These are phyloP conservation scores for Spathaspora sp. DNA, from an alignment of 805 yeast species.

Conservation along the genomic window DNA sequence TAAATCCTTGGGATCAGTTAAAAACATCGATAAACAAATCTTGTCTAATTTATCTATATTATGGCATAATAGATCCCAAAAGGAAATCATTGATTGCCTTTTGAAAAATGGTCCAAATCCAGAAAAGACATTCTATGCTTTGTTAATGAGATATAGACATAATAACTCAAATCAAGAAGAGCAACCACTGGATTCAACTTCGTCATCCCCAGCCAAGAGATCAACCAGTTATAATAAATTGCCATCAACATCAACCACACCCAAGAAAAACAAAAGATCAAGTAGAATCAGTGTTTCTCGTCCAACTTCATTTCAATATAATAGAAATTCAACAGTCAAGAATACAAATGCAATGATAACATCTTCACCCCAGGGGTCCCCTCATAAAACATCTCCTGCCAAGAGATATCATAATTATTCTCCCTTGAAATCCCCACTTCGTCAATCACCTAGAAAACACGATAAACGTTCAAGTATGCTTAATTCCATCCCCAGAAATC, in stretches of 20 bases:
- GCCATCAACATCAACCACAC: conserved; percentile 19
- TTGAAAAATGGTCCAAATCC: conserved; percentile 39
- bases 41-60: conserved; percentile 52
- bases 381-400: conserved; percentile 10
- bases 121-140: conserved; percentile 45
- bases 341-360: not conserved
- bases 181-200: not conserved
- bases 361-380: conserved; percentile 15
- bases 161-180: conserved; percentile 12
- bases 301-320: conserved; percentile 40
- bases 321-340: conserved; percentile 6
- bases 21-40: conserved; percentile 50
- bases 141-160: conserved; percentile 42
- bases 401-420: conserved; percentile 22
- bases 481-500: conserved; percentile 38
- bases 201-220: conserved; percentile 1
- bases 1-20: conserved; percentile 44
- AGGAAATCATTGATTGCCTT: conserved; percentile 35
- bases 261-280: conserved; percentile 20
- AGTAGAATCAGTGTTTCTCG: conserved; percentile 36
- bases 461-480: not conserved
- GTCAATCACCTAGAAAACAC: conserved; percentile 17
- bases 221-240: conserved; percentile 4
- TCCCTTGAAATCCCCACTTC: conserved; percentile 13
- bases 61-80: conserved; percentile 52